phyloP scores from a whole-genome alignment of 768 basidiomycete genomes.

The Collybia mongolica region DNA sequence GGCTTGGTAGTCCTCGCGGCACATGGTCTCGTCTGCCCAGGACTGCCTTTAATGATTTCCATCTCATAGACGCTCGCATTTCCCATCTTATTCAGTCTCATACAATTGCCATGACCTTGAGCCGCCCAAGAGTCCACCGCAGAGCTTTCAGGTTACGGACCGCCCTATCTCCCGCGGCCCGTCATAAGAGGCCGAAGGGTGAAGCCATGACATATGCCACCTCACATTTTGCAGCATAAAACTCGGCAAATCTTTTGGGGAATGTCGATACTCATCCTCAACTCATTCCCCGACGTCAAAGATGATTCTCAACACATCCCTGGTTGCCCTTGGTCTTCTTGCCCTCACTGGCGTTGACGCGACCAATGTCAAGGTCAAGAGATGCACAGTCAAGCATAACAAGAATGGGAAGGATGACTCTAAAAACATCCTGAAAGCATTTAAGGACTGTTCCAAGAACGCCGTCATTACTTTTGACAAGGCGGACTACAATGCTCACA shows the following conservation, averaged over 20 bases:
- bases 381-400: conserved; percentile 26
- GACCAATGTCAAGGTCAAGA: conserved; percentile 9
- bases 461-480: conserved; percentile 31
- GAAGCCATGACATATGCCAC: not conserved
- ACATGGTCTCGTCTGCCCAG: no score
- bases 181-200: not conserved
- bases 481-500: conserved; percentile 34
- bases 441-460: conserved; percentile 31
- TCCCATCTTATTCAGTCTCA: no score
- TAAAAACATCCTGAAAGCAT: conserved; percentile 29
- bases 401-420: conserved; percentile 32
- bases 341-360: conserved; percentile 2
- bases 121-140: not conserved
- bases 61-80: no score
- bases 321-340: conserved; percentile 3
- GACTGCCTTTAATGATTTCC: no score
- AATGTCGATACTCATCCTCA: conserved; percentile 2
- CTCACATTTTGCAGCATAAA: not conserved
- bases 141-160: not conserved
- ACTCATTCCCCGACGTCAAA: not conserved
- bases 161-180: not conserved
- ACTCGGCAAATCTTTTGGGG: not conserved
- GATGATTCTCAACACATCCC: conserved; percentile 11
- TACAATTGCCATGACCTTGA: no score
- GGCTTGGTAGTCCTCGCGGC: no score